Percentiles rank a stretch among this genome's conserved stretches.
Conservation (phyloP, 306 rosid genomes). For the Gastrolobium villosum region DNA sequence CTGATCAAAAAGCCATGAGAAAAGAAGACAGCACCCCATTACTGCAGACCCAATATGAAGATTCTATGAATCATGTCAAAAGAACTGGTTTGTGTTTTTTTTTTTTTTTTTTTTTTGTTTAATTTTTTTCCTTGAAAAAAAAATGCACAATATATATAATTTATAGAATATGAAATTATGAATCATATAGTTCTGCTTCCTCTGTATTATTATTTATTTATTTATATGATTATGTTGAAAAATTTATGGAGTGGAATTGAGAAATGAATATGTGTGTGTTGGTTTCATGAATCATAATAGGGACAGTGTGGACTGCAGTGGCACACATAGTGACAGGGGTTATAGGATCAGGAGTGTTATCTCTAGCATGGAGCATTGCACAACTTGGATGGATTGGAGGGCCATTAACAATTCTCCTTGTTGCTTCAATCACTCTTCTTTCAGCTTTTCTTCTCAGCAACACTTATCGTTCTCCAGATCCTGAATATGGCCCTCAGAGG, state of each 20-base stretch:
- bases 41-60: constrained; percentile 8
- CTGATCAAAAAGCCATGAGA: constrained; percentile 19
- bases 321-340: constrained; percentile 72
- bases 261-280: not conserved
- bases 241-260: not conserved
- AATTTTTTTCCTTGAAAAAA: no score
- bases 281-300: constrained; percentile 28
- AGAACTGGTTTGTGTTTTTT: constrained; percentile 30
- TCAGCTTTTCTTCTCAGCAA: constrained; percentile 62
- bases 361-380: constrained; percentile 69
- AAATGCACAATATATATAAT: no score
- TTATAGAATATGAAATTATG: no score
- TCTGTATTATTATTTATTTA: not conserved
- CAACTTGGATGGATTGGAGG: constrained; percentile 76
- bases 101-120: not conserved
- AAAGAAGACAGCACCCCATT: constrained; percentile 34
- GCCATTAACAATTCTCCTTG: constrained; percentile 52
- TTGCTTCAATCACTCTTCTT: constrained; percentile 58
- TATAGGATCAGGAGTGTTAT: constrained; percentile 68
- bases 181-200: not conserved
- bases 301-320: constrained; percentile 70
- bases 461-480: constrained; percentile 61
- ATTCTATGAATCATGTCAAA: not conserved
- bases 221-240: not conserved
- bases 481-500: constrained; percentile 61